Conservation (phyloP, 2,329 filamentous ascomycete genomes). For the Colletotrichum viniferum region DNA sequence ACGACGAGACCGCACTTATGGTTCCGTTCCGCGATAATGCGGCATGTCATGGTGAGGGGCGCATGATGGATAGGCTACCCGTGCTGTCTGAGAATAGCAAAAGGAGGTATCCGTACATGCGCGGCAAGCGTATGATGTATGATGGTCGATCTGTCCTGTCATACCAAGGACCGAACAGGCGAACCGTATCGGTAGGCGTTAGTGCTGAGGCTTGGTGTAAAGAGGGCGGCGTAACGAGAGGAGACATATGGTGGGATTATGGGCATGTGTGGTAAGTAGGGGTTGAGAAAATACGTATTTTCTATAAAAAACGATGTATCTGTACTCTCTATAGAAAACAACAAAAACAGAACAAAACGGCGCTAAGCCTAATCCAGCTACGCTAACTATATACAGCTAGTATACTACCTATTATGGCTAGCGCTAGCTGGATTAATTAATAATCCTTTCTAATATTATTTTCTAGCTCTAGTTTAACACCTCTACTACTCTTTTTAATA, state of each 20-base stretch:
- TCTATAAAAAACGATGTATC: too few relatives aligned
- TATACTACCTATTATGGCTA: too few relatives aligned
- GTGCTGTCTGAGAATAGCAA: background rate
- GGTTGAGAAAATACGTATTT: too few relatives aligned
- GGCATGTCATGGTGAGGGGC: background rate
- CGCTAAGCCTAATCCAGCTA: too few relatives aligned
- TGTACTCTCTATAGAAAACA: too few relatives aligned
- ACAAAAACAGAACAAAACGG: too few relatives aligned
- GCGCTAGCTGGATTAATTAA: too few relatives aligned
- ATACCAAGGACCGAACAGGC: background rate
- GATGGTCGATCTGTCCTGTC: background rate
- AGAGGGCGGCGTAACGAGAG: background rate
- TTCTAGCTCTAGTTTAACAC: too few relatives aligned
- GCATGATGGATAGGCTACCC: background rate
- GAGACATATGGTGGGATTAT: background rate
- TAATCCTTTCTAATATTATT: too few relatives aligned
- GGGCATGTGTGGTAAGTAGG: background rate
- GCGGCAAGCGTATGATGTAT: background rate
- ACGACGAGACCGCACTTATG: conserved; percentile 1
- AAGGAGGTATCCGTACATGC: background rate
- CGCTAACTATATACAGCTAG: too few relatives aligned
- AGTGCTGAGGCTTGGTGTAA: background rate
- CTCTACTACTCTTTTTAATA: too few relatives aligned
- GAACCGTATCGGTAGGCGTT: background rate
- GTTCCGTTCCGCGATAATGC: background rate